Evolutionary conservation across 225 moss, liverwort and hornwort species (phyloP).

Genomic region (Bryum argenteum): DNA sequence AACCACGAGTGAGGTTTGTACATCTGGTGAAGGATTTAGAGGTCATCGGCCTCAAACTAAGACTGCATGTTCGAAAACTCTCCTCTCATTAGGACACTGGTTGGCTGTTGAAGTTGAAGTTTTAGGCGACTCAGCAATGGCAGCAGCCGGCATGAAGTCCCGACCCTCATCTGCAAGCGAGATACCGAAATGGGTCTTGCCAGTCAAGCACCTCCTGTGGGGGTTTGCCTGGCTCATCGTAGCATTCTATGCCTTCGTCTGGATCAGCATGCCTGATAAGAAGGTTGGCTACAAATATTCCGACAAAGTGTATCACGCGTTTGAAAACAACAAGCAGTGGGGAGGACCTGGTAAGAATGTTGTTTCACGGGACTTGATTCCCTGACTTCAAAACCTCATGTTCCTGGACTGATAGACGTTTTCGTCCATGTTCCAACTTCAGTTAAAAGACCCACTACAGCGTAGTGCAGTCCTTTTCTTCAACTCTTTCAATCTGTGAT

Average conservation of each 20-base stretch:
- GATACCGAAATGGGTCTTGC: not conserved
- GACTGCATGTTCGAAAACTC: not conserved
- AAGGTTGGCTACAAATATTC: constrained; percentile 22
- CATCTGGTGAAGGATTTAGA: not conserved
- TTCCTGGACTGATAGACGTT: not conserved
- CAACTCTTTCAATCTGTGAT: too few species aligned
- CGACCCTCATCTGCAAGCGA: not conserved
- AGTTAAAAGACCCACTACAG: not conserved
- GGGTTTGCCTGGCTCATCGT: constrained; percentile 14
- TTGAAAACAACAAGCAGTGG: constrained; percentile 34
- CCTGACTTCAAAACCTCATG: not conserved
- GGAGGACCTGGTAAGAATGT: constrained; percentile 23
- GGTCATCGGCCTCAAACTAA: too few species aligned
- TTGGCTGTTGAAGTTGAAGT: not conserved
- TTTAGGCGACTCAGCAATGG: constrained; percentile 1
- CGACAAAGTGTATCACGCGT: not conserved
- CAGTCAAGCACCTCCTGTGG: constrained; percentile 30
- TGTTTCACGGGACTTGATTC: too few species aligned
- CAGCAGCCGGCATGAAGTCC: not conserved
- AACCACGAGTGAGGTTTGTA: too few species aligned
- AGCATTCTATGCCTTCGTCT: constrained; percentile 30
- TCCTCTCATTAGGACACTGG: not conserved
- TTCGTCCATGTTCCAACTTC: not conserved
- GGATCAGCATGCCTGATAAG: constrained; percentile 28
- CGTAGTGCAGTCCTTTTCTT: not conserved